Conservation (phyloP, 306 rosid genomes). For the Medicago truncatula region DNA sequence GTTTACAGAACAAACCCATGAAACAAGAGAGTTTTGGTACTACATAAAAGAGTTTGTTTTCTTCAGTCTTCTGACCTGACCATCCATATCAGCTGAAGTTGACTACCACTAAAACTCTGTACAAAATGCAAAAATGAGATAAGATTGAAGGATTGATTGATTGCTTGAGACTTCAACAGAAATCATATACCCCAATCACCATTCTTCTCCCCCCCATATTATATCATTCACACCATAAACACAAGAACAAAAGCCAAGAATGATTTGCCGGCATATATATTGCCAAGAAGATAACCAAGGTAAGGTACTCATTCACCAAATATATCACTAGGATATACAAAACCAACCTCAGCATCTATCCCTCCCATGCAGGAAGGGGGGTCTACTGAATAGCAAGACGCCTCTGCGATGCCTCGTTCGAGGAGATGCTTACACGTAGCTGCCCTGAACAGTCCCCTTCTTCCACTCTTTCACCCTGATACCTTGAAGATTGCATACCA, state of each 20-base stretch:
- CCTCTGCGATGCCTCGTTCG: constrained; percentile 67
- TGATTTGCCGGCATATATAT: constrained; percentile 81
- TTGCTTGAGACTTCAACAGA: constrained; percentile 44
- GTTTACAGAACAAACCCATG: constrained; percentile 41
- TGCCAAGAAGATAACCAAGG: constrained; percentile 69
- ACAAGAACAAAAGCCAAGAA: constrained; percentile 90
- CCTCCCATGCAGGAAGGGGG: constrained; percentile 35
- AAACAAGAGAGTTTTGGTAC: constrained; percentile 36
- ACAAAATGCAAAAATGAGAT: constrained; percentile 63
- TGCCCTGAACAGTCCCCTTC: constrained; percentile 75
- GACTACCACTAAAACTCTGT: constrained; percentile 61
- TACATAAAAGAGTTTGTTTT: constrained; percentile 43
- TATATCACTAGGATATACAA: constrained; percentile 47
- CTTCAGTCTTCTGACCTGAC: constrained; percentile 41
- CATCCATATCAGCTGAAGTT: constrained; percentile 48
- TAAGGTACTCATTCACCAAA: constrained; percentile 31
- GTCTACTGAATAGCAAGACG: constrained; percentile 80
- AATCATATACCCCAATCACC: constrained; percentile 50
- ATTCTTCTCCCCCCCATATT: constrained; percentile 49
- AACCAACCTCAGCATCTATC: constrained; percentile 58
- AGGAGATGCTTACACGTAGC: constrained; percentile 64
- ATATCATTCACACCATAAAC: constrained; percentile 52
- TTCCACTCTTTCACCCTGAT: constrained; percentile 68
- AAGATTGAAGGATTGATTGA: constrained; percentile 50
- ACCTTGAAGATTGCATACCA: constrained; percentile 63